These are phyloP conservation scores for Mortierella alpina DNA, from an alignment of 192 early-diverging fungal species.

Conservation along the genomic window DNA sequence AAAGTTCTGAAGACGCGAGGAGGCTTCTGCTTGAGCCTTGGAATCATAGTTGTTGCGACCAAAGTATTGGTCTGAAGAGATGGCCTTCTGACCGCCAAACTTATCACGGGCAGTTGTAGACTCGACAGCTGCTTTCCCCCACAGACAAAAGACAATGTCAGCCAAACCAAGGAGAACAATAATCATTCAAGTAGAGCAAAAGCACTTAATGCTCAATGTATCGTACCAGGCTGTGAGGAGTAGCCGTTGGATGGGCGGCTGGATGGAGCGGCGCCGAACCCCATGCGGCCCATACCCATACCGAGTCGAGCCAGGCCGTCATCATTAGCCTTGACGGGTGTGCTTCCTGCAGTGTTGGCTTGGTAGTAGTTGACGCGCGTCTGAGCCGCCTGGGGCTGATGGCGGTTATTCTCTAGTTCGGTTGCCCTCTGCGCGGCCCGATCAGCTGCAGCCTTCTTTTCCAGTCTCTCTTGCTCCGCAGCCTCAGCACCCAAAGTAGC, in stretches of 20 bases:
- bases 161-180: background rate
- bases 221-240: conserved; percentile 29
- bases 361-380: conserved; percentile 56
- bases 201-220: background rate
- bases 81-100: conserved; percentile 86
- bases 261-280: conserved; percentile 61
- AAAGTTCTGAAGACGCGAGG: conserved; percentile 73
- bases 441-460: conserved; percentile 46
- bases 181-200: background rate
- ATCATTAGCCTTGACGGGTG: conserved; percentile 28
- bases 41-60: conserved; percentile 78
- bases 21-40: conserved; percentile 60
- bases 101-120: conserved; percentile 74
- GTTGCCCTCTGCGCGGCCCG: conserved; percentile 31
- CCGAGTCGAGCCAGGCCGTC: conserved; percentile 72
- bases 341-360: conserved; percentile 55
- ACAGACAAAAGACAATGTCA: background rate
- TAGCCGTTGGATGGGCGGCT: conserved; percentile 29
- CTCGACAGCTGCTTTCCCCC: conserved; percentile 31
- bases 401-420: conserved; percentile 25
- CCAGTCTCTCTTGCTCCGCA: conserved; percentile 48
- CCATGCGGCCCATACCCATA: conserved; percentile 76
- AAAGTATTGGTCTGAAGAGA: conserved; percentile 95
- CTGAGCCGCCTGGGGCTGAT: conserved; percentile 30
- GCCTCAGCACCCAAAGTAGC: conserved; percentile 38